phyloP scores from a whole-genome alignment of 1,139 yeast genomes.

The Ogataea hybrid region DNA sequence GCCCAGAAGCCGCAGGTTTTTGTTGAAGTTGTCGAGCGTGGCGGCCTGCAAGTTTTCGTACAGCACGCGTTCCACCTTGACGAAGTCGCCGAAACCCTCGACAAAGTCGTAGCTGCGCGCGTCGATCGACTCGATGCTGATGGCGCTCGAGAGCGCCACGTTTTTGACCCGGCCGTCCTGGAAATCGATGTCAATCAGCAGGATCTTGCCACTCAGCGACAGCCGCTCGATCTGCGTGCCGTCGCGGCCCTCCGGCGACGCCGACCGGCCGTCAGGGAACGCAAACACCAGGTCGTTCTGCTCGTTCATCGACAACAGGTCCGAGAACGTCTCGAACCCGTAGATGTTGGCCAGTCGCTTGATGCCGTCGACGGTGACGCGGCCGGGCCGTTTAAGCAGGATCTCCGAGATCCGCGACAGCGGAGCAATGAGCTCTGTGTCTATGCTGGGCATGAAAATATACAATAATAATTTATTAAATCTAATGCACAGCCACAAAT shows the following conservation, averaged over 20 bases:
- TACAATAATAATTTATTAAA: background rate
- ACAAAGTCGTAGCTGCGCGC: constrained; percentile 24
- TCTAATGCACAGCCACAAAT: constrained; percentile 5
- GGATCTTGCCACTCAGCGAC: constrained; percentile 32
- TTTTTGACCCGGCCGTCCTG: constrained; percentile 20
- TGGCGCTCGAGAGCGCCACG: constrained; percentile 31
- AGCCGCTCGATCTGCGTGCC: constrained; percentile 24
- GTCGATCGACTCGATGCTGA: constrained; percentile 26
- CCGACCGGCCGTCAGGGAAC: constrained; percentile 11
- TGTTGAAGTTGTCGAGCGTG: constrained; percentile 32
- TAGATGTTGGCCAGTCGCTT: constrained; percentile 32
- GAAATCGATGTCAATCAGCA: constrained; percentile 34
- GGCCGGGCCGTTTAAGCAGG: constrained; percentile 33
- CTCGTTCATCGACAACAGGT: constrained; percentile 20
- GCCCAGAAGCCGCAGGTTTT: constrained; percentile 31
- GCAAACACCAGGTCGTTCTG: constrained; percentile 14
- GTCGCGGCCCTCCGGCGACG: constrained; percentile 7
- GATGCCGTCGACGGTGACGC: constrained; percentile 31
- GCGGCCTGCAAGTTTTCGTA: constrained; percentile 26
- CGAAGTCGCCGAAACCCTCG: constrained; percentile 23
- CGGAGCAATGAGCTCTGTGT: constrained; percentile 31
- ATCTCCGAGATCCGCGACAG: constrained; percentile 31
- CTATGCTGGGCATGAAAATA: constrained; percentile 29
- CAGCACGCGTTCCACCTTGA: constrained; percentile 27
- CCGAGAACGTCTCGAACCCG: constrained; percentile 35